Conservation (phyloP, 2,329 filamentous ascomycete species). For the Exophiala oligosperma region DNA sequence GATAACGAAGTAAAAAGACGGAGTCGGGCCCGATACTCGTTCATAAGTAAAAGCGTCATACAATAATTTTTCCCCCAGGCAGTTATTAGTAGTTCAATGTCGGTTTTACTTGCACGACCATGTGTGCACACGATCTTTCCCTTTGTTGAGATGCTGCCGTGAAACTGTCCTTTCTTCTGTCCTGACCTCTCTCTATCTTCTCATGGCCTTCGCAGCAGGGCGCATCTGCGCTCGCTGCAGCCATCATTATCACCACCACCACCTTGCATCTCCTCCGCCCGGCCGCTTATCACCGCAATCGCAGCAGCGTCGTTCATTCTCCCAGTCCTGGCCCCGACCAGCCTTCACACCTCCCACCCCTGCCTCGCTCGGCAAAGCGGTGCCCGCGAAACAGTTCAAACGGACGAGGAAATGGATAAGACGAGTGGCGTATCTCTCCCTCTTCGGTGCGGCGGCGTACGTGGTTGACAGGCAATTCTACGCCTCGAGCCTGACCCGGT, state of each 20-base stretch:
- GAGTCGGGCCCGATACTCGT: no score
- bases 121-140: neutral
- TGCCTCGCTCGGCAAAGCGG: constrained; percentile 71
- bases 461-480: constrained; percentile 72
- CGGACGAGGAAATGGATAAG: constrained; percentile 75
- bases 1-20: no score
- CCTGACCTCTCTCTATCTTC: neutral
- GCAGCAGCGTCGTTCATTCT: constrained; percentile 19
- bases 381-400: constrained; percentile 68
- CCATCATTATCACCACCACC: neutral
- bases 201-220: constrained; percentile 21
- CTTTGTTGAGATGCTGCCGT: neutral
- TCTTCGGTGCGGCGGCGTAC: constrained; percentile 63
- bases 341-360: constrained; percentile 73
- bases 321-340: constrained; percentile 33
- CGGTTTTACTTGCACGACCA: no score
- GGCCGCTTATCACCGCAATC: neutral
- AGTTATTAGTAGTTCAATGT: no score
- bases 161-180: neutral
- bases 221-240: constrained; percentile 27
- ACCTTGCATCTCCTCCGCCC: neutral
- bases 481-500: constrained; percentile 75
- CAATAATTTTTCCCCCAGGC: no score
- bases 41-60: no score
- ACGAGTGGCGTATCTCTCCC: constrained; percentile 64